Percentiles rank a stretch among this genome's conserved stretches.
Evolutionary conservation across 176 grass and related monocot genomes (phyloP).

Genomic region (Elymus sibiricus): DNA sequence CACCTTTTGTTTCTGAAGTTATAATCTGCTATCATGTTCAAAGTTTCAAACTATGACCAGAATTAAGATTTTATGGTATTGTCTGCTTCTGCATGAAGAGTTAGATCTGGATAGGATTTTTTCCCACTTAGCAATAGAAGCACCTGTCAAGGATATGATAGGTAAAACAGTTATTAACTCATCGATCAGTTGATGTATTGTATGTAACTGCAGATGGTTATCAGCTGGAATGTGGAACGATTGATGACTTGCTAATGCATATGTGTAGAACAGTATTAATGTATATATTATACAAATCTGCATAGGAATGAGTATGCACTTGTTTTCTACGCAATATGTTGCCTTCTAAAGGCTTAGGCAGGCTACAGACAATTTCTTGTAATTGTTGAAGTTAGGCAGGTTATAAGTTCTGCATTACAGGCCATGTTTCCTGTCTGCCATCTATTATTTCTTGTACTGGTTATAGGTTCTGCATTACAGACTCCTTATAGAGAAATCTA

Average conservation of each 20-base stretch:
- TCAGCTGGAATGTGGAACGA: neutral
- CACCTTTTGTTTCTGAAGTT: neutral
- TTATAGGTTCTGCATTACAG: neutral
- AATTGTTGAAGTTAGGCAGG: neutral
- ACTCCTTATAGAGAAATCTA: neutral
- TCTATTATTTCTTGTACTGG: neutral
- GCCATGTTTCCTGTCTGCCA: neutral
- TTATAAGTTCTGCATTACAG: neutral
- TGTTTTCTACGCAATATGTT: neutral
- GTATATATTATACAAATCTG: conserved; percentile 7
- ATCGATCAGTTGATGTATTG: neutral
- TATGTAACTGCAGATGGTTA: conserved; percentile 17
- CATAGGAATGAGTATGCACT: conserved; percentile 18
- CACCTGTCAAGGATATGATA: conserved; percentile 11
- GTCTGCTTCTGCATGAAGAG: conserved; percentile 15
- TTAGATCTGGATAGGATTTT: conserved; percentile 11
- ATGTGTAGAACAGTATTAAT: conserved; percentile 1
- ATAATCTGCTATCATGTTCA: neutral
- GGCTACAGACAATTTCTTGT: neutral
- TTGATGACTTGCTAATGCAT: conserved; percentile 5
- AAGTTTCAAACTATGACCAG: neutral
- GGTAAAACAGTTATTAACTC: conserved; percentile 5
- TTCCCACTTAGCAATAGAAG: neutral
- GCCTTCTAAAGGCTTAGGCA: neutral
- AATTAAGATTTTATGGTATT: conserved; percentile 11